Conservation (phyloP, 345 rosid species). For the Salix brachista region DNA sequence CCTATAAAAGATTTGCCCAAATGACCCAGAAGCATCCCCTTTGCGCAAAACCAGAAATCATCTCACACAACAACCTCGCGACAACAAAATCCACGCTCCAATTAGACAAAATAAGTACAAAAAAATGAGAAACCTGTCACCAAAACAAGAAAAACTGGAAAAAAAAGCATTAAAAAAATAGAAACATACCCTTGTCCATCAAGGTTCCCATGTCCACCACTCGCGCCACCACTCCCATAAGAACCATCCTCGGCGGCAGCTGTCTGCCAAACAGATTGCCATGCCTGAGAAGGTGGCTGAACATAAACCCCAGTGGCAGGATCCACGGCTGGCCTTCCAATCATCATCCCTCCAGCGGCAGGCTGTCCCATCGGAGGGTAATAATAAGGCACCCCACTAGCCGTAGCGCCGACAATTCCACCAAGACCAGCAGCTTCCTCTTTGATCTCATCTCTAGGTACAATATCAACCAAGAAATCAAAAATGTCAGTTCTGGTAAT, state of each 20-base stretch:
- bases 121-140: background rate
- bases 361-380: conserved; percentile 90
- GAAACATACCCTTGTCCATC: conserved; percentile 34
- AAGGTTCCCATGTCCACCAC: conserved; percentile 64
- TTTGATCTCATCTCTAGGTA: conserved; percentile 84
- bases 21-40: background rate
- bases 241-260: conserved; percentile 62
- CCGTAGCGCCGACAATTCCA: conserved; percentile 54
- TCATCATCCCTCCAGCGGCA: conserved; percentile 70
- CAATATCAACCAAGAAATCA: conserved; percentile 87
- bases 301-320: conserved; percentile 54
- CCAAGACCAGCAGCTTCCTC: conserved; percentile 59
- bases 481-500: conserved; percentile 86
- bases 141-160: background rate
- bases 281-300: conserved; percentile 91
- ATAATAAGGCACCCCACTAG: conserved; percentile 78
- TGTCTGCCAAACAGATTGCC: conserved; percentile 96
- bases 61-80: background rate
- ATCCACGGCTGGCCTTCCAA: conserved; percentile 82
- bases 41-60: background rate
- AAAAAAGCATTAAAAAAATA: background rate
- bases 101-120: background rate
- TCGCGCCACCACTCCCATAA: conserved; percentile 52
- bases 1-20: background rate
- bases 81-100: background rate